Evolutionary conservation across 2,329 filamentous ascomycete genomes (phyloP).

Genomic region (Corynespora cassiicola): DNA sequence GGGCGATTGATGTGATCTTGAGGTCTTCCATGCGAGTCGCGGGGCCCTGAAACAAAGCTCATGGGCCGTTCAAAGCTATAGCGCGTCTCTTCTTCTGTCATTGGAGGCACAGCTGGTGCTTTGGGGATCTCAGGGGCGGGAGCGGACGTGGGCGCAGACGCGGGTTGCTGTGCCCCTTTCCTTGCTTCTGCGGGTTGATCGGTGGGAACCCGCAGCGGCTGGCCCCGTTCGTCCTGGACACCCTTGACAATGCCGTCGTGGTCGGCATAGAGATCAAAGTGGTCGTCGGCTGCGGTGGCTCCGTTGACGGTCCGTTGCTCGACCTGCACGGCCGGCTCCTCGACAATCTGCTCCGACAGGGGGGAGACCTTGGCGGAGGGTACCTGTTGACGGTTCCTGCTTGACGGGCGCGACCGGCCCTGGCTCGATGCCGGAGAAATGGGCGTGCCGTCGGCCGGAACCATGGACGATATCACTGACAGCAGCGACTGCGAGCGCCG

Average conservation of each 20-base stretch:
- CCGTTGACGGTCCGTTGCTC: conserved; percentile 19
- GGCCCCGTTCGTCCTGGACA: conserved; percentile 34
- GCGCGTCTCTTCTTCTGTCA: conserved; percentile 28
- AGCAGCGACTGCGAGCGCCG: conserved; percentile 42
- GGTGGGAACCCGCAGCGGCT: conserved; percentile 31
- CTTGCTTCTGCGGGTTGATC: conserved; percentile 8
- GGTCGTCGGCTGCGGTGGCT: conserved; percentile 26
- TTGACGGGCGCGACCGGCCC: conserved; percentile 37
- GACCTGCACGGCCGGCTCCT: conserved; percentile 19
- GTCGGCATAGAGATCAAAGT: conserved; percentile 46
- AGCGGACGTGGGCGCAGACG: conserved; percentile 7
- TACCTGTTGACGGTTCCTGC: conserved; percentile 31
- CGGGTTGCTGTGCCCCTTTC: conserved; percentile 4
- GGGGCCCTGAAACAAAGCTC: conserved; percentile 44
- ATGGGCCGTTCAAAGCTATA: conserved; percentile 43
- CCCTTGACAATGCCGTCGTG: conserved; percentile 46
- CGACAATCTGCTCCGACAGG: conserved; percentile 28
- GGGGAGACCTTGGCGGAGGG: conserved; percentile 25
- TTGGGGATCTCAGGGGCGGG: conserved; percentile 5
- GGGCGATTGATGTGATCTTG: conserved; percentile 44
- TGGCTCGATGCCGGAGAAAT: conserved; percentile 36
- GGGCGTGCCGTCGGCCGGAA: conserved; percentile 35
- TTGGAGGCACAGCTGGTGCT: conserved; percentile 6
- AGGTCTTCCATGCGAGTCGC: conserved; percentile 40
- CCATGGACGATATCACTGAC: conserved; percentile 44